phyloP scores from a whole-genome alignment of 2,329 filamentous ascomycete species.

The Aspergillus fumigatus region DNA sequence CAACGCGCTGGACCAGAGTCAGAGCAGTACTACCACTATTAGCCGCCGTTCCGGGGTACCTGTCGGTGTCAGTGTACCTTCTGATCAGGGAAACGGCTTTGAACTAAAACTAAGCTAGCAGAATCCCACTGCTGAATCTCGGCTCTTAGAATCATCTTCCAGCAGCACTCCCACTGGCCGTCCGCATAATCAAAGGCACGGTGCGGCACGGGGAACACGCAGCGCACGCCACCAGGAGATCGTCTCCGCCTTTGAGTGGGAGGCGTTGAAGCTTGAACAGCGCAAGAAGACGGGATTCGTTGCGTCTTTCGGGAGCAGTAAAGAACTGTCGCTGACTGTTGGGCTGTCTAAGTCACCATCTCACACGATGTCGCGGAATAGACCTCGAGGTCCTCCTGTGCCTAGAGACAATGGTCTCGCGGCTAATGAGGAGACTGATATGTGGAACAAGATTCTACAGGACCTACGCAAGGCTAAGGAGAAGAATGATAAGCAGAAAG shows the following conservation, averaged over 20 bases:
- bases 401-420: constrained; percentile 41
- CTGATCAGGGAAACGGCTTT: background rate
- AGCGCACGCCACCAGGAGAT: constrained; percentile 16
- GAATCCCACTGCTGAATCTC: constrained; percentile 1
- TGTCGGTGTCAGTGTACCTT: background rate
- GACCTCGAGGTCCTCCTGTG: constrained; percentile 33
- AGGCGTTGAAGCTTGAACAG: constrained; percentile 21
- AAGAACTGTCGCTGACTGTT: constrained; percentile 1
- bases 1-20: background rate
- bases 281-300: constrained; percentile 5
- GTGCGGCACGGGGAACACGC: constrained; percentile 23
- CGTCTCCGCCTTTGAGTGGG: constrained; percentile 24
- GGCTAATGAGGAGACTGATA: constrained; percentile 42
- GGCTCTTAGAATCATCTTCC: constrained; percentile 1
- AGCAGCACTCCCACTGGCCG: background rate
- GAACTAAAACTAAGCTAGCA: background rate
- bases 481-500: constrained; percentile 40
- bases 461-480: constrained; percentile 42
- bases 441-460: constrained; percentile 42
- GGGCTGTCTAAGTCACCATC: background rate
- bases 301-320: constrained; percentile 6
- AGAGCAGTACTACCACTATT: background rate
- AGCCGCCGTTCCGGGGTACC: background rate
- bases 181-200: constrained; percentile 15
- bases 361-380: constrained; percentile 38